Base-by-base conservation (phyloP, 441 rosid species). In the Iberis amara region DNA sequence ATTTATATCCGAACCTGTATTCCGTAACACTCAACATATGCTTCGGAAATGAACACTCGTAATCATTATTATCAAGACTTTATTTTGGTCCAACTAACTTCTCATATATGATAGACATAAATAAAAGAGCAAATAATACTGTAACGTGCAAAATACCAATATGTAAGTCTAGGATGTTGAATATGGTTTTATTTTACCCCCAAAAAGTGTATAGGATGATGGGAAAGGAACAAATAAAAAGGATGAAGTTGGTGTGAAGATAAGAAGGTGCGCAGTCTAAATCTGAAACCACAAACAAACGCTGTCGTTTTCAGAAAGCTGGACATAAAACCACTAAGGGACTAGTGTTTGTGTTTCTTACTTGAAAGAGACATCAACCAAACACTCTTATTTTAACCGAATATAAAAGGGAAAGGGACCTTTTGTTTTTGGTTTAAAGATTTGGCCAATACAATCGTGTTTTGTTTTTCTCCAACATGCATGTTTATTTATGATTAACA, bases 321-420 rank as follows among this genome's bases (percentile, higher is more conserved):
- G 14, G 47, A 47, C 39, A 18, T 13, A 18, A 44, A 37, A 15
- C 43, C 47, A 56, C 57, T 50, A 38, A 23, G 4, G 62, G 68
- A 64, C 51, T 42, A 44, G 63, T 36, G 33, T 35, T 12, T 46
- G 51, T 64, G 44, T 43, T 65, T 65, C 50, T 58, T 44, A 31
- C 69, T 65, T 45, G 69, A 58, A 65, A 8, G 10, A 52, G 69
- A 65, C 60, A 58, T 65, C 32, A 52, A 52, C 59, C 69, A 65
- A 57, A 40, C 37, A 37, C 39, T 32, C 18, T 30, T 4, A 30
- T 36, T 11, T 58, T 65, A 65, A 52, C 69, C 51, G 50, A 65
- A 31, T 52, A 11, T n/a, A n/a, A n/a, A n/a, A n/a, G n/a, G n/a
- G 38, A 51, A 58, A 57, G 69, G 42, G 43, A 5, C 59, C 4